Evolutionary conservation across 495 filamentous ascomycete genomes (phyloP), one percentile per base, ranked within the genome.

Genomic region (Annulohypoxylon nitens): DNA sequence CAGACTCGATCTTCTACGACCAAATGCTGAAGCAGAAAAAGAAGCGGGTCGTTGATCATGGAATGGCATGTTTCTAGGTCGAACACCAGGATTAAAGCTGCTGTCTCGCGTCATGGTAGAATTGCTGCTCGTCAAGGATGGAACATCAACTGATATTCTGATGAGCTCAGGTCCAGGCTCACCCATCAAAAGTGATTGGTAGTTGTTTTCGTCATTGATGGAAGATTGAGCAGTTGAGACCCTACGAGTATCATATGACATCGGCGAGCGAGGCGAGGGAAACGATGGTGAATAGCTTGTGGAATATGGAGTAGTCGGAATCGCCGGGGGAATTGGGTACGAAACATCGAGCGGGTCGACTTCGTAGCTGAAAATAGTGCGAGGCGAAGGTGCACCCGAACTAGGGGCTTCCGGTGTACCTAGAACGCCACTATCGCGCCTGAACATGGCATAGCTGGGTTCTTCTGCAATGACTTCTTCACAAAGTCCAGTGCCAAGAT

Each of bases 51-150:
- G 87, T 50, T 87, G 84, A 60, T 91, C 91, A 16, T 86, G 85
- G 62, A 74, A 82, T 53, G 74, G 81, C 79, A 74, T 80, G 58
- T 78, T 79, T 60, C 61, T 80, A 66, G 76, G 77, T 39, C 50
- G 70, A 69, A 73, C 64, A 18, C 71, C 71, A 10, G 82, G 78
- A 0, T 77, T 69, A n/a, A 82, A 82, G 11, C 79, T 74, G 76
- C 86, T 87, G 34, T 89, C 89, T 64, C 91, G 90, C 2, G 93
- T 93, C 89, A 90, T 92, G 12, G 93, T 95, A 0, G 94, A 97
- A 73, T 93, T 89, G 77, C 92, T 94, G 80, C 92, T 95, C 16
- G 91, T 94, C 33, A 97, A 81, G 34, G 94, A 97, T 6, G 94
- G 94, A 10, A 95, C 92, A 64, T 97, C 94, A 23, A 93, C 86